phyloP scores from a whole-genome alignment of 1,284 basidiomycete species.

The Puccinia horiana region DNA sequence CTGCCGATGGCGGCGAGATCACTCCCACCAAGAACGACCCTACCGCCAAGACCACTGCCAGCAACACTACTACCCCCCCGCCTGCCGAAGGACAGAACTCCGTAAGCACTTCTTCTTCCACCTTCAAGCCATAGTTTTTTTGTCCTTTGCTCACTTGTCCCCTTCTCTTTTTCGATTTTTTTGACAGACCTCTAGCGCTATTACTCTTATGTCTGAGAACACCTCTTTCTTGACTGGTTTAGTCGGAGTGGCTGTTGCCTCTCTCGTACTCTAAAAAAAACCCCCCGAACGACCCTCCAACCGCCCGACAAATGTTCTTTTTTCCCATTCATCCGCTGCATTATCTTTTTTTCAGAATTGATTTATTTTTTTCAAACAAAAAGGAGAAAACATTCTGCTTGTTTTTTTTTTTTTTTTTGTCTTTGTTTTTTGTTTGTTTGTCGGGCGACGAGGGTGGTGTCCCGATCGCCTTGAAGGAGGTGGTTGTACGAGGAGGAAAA shows the following conservation, averaged over 20 bases:
- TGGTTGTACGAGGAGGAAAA: too few relatives aligned
- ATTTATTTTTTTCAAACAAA: too few relatives aligned
- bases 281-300: too few relatives aligned
- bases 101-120: not conserved
- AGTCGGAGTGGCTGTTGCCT: not conserved
- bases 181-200: constrained; percentile 3
- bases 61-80: not conserved
- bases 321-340: not conserved
- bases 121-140: not conserved
- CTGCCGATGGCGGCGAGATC: not conserved
- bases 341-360: not conserved
- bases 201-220: not conserved
- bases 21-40: not conserved
- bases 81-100: not conserved
- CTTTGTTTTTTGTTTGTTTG: not conserved
- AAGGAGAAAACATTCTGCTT: too few relatives aligned
- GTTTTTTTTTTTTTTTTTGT: too few relatives aligned
- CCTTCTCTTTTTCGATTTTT: not conserved
- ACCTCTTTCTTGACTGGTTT: constrained; percentile 1
- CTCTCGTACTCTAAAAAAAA: constrained; percentile 7
- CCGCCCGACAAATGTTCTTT: not conserved
- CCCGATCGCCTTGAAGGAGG: too few relatives aligned
- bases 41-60: not conserved
- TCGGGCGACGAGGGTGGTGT: too few relatives aligned
- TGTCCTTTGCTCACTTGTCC: not conserved